Percentiles rank a stretch among this genome's conserved stretches.
Conservation (phyloP, 73 alveolate genomes). For the Breviolum minutum region DNA sequence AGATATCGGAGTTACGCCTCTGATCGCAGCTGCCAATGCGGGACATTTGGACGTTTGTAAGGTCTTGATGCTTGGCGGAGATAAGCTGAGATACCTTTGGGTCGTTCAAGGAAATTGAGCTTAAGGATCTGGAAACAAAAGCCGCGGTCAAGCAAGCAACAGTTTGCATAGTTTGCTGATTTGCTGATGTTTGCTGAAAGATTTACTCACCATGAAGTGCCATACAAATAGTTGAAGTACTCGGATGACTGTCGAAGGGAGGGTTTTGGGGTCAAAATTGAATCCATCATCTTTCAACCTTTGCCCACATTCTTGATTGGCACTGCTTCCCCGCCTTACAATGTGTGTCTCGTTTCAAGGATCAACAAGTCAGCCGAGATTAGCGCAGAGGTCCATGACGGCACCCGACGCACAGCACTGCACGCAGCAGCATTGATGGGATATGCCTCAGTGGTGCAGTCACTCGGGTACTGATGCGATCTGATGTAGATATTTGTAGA, state of each 20-base stretch:
- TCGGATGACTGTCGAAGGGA: too few relatives aligned
- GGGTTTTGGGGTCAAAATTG: too few relatives aligned
- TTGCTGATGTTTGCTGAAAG: neutral
- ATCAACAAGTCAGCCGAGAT: conserved; percentile 43
- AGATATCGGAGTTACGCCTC: conserved; percentile 84
- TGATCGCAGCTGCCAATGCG: conserved; percentile 72
- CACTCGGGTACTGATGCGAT: neutral
- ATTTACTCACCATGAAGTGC: too few relatives aligned
- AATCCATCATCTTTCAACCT: neutral
- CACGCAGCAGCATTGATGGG: conserved; percentile 94
- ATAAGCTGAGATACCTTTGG: neutral
- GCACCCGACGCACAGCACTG: conserved; percentile 85
- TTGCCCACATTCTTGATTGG: neutral
- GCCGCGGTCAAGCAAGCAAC: too few relatives aligned
- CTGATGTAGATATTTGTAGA: too few relatives aligned
- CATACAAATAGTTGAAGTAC: neutral
- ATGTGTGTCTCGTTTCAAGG: neutral
- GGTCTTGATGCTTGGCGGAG: neutral
- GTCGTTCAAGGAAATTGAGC: too few relatives aligned
- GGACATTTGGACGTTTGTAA: conserved; percentile 83
- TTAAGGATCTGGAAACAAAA: too few relatives aligned
- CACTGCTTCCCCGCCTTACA: neutral
- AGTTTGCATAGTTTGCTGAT: neutral
- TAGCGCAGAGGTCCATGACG: conserved; percentile 64
- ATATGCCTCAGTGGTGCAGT: conserved; percentile 88